A percentile compares a stretch with the other conserved stretches of the same genome.
phyloP scores from a whole-genome alignment of 2,329 filamentous ascomycete species.

The Fusarium buxicola region DNA sequence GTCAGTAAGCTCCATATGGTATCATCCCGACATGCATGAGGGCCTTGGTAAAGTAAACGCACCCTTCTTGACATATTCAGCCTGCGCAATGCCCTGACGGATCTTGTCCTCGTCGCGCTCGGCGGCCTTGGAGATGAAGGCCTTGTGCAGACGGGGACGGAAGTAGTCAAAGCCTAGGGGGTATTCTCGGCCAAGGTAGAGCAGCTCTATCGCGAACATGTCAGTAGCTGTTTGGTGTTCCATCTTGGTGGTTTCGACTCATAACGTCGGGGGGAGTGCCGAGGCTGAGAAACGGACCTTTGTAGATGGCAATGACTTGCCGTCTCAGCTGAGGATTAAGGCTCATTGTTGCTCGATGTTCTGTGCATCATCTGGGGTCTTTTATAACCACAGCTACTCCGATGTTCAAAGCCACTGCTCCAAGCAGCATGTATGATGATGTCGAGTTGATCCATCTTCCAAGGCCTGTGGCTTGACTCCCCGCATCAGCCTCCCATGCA shows the following conservation, averaged over 20 bases:
- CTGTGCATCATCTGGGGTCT: constrained; percentile 5
- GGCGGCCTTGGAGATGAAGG: constrained; percentile 81
- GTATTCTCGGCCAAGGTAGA: constrained; percentile 87
- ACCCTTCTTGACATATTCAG: constrained; percentile 94
- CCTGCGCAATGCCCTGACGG: constrained; percentile 77
- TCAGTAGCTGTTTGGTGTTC: constrained; percentile 9
- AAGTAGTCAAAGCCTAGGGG: constrained; percentile 87
- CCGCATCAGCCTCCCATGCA: constrained; percentile 29
- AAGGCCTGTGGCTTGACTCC: constrained; percentile 29
- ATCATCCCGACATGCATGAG: constrained; percentile 15
- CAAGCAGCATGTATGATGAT: constrained; percentile 30
- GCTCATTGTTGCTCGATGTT: constrained; percentile 37
- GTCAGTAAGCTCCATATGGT: constrained; percentile 6
- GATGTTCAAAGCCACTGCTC: neutral
- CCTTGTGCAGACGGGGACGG: constrained; percentile 81
- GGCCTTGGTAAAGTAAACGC: constrained; percentile 5
- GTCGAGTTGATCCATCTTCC: constrained; percentile 10
- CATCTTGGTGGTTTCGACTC: neutral
- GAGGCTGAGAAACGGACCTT: constrained; percentile 67
- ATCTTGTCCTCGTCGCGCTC: constrained; percentile 82
- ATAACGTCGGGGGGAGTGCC: neutral
- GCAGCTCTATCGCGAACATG: constrained; percentile 69
- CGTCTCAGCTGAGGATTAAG: constrained; percentile 71
- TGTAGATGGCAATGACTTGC: constrained; percentile 88
- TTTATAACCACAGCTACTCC: neutral